Conservation (phyloP, 2,329 filamentous ascomycete species). For the Fusarium acutatum region DNA sequence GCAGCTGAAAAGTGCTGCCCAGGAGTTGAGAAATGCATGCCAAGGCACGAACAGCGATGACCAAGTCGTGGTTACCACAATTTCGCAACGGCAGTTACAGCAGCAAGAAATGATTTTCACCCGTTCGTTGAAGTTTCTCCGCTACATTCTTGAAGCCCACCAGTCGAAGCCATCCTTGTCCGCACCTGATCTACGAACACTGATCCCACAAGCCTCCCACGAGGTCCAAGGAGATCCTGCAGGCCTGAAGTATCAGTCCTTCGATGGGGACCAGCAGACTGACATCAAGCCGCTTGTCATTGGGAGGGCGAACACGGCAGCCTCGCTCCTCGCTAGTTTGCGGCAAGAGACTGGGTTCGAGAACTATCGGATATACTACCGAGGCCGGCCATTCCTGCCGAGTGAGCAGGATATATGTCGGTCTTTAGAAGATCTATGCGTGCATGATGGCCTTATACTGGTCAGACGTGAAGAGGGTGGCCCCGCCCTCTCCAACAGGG, state of each 20-base stretch:
- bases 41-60: constrained; percentile 57
- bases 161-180: constrained; percentile 69
- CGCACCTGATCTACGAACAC: constrained; percentile 63
- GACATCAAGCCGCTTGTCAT: constrained; percentile 71
- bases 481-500: constrained; percentile 52
- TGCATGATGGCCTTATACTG: constrained; percentile 71
- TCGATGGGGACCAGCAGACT: constrained; percentile 67
- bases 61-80: constrained; percentile 62
- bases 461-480: constrained; percentile 67
- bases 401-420: constrained; percentile 65
- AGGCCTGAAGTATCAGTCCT: constrained; percentile 77
- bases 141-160: constrained; percentile 71
- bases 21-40: constrained; percentile 57
- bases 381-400: constrained; percentile 71
- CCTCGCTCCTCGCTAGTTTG: constrained; percentile 73
- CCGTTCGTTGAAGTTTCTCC: constrained; percentile 73
- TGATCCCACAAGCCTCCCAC: constrained; percentile 61
- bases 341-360: constrained; percentile 76
- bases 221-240: constrained; percentile 69
- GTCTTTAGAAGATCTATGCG: constrained; percentile 73
- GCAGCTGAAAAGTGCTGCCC: constrained; percentile 72
- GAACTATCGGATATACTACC: constrained; percentile 77
- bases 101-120: constrained; percentile 68
- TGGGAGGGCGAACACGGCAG: constrained; percentile 74
- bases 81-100: constrained; percentile 56